Evolutionary conservation across 148 eudicot genomes (phyloP).

Genomic region (Oxyria digyna): DNA sequence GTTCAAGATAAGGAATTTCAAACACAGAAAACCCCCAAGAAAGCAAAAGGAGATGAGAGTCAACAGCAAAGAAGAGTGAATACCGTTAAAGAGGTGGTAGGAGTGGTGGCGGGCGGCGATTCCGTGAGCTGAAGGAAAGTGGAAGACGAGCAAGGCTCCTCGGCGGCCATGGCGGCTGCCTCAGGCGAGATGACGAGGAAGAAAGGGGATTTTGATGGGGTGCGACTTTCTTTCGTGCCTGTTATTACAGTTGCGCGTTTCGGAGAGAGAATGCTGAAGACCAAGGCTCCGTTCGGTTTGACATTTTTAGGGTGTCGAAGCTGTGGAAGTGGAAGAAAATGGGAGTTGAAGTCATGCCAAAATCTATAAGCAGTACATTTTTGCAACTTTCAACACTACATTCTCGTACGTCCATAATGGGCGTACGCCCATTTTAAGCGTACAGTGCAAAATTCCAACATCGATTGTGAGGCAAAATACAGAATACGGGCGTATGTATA

Average conservation of each 20-base stretch:
- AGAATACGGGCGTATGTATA: no score
- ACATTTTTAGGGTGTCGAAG: no score
- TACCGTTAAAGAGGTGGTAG: conserved; percentile 1
- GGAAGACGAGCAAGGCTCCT: conserved; percentile 1
- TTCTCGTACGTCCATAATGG: no score
- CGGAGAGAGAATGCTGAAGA: background rate
- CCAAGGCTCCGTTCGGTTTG: no score
- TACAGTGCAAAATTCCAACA: no score
- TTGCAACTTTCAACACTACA: no score
- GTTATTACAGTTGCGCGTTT: background rate
- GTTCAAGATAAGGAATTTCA: background rate
- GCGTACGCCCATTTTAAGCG: no score
- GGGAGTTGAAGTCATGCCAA: no score
- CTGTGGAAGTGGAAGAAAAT: no score
- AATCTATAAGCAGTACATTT: no score
- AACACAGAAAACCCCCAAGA: background rate
- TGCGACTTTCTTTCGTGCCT: background rate
- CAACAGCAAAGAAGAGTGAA: conserved; percentile 1
- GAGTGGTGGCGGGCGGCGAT: background rate
- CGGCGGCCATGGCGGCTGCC: conserved; percentile 5
- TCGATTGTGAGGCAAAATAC: no score
- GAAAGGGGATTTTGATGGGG: background rate
- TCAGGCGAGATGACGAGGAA: background rate
- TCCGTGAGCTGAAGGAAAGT: conserved; percentile 8
- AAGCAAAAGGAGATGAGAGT: background rate